A percentile compares a stretch with the other conserved stretches of the same genome.
Evolutionary conservation across 352 stramenopile species (phyloP).

Genomic region (Pythium coloratum): DNA sequence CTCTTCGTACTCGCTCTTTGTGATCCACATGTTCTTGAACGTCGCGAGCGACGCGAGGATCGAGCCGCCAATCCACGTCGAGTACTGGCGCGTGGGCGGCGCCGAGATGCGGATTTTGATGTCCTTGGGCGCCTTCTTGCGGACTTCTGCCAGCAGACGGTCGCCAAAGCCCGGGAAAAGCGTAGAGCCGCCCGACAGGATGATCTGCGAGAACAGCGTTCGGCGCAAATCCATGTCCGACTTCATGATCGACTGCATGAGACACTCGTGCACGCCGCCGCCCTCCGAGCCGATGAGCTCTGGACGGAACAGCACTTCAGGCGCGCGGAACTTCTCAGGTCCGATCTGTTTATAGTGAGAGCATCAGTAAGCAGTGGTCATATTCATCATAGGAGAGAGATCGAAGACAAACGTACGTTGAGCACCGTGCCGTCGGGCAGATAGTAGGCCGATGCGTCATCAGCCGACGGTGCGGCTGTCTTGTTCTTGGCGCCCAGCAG

Average conservation of each 20-base stretch:
- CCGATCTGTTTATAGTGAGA: slow-evolving; percentile 36
- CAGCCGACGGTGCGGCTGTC: slow-evolving; percentile 30
- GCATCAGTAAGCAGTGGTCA: background rate
- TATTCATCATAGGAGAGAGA: background rate
- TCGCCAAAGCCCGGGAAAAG: slow-evolving; percentile 95
- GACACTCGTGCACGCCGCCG: slow-evolving; percentile 77
- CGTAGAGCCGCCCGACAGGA: slow-evolving; percentile 94
- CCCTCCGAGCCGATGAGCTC: slow-evolving; percentile 68
- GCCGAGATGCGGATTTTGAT: slow-evolving; percentile 96
- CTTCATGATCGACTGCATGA: slow-evolving; percentile 95
- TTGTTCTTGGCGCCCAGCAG: slow-evolving; percentile 44
- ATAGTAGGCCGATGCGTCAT: slow-evolving; percentile 75
- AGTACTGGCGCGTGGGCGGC: slow-evolving; percentile 94
- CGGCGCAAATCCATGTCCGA: slow-evolving; percentile 96
- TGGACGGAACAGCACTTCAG: slow-evolving; percentile 69
- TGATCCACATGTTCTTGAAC: slow-evolving; percentile 99
- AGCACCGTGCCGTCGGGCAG: slow-evolving; percentile 83
- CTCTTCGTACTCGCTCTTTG: slow-evolving; percentile 98
- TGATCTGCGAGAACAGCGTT: slow-evolving; percentile 92
- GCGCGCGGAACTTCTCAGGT: slow-evolving; percentile 59
- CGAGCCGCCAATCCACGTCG: slow-evolving; percentile 97
- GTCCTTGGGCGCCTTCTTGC: slow-evolving; percentile 87
- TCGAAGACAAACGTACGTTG: slow-evolving; percentile 41
- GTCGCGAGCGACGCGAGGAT: slow-evolving; percentile 97
- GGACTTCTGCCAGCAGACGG: slow-evolving; percentile 93